phyloP scores from a whole-genome alignment of 1,139 yeast species.

The Debaryomycetaceae sp. region DNA sequence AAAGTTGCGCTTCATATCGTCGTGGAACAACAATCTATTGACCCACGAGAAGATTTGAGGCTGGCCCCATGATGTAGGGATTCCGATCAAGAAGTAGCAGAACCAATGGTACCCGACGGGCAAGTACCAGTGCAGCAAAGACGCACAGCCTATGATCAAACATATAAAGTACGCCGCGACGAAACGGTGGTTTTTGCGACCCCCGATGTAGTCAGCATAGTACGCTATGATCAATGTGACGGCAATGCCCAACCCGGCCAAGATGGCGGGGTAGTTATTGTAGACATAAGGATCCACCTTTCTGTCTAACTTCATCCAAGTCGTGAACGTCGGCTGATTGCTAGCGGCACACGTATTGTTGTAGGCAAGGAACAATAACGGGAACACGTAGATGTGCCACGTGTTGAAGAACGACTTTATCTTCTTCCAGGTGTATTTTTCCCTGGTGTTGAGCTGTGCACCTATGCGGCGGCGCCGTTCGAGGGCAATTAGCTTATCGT shows the following conservation, averaged over 20 bases:
- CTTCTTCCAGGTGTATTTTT: slow-evolving; percentile 35
- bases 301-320: slow-evolving; percentile 48
- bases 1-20: slow-evolving; percentile 49
- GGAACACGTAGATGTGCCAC: slow-evolving; percentile 49
- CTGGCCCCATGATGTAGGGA: slow-evolving; percentile 42
- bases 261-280: slow-evolving; percentile 46
- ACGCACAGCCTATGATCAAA: slow-evolving; percentile 37
- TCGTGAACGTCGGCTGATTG: slow-evolving; percentile 46
- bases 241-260: slow-evolving; percentile 43
- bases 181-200: slow-evolving; percentile 33
- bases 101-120: slow-evolving; percentile 47
- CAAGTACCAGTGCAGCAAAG: slow-evolving; percentile 43
- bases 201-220: slow-evolving; percentile 41
- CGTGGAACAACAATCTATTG: slow-evolving; percentile 39
- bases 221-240: slow-evolving; percentile 36
- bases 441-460: slow-evolving; percentile 42
- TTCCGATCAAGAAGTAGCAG: slow-evolving; percentile 42
- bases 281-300: slow-evolving; percentile 35
- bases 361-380: slow-evolving; percentile 45
- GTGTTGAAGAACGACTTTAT: slow-evolving; percentile 40
- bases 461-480: slow-evolving; percentile 43
- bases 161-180: slow-evolving; percentile 32
- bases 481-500: slow-evolving; percentile 32
- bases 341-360: slow-evolving; percentile 43
- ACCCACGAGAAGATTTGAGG: slow-evolving; percentile 55